These are phyloP conservation scores for Paraurostyla sp. DNA, from an alignment of 73 alveolate genomes.

Conservation along the genomic window DNA sequence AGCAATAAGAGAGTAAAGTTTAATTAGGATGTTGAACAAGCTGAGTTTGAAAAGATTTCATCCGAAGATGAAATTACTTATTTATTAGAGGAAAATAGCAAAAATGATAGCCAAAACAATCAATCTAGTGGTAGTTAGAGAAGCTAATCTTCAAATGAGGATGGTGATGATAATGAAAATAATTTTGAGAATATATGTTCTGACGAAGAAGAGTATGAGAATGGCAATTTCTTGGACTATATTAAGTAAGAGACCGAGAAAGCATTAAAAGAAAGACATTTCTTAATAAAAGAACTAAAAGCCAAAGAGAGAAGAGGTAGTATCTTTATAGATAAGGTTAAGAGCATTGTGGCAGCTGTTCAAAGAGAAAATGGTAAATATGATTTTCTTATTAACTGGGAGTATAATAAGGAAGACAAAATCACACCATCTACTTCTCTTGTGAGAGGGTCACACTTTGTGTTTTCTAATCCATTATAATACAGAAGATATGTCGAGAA, in stretches of 20 bases:
- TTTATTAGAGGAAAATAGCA: background rate
- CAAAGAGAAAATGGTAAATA: slow-evolving; percentile 34
- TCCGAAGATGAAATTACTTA: slow-evolving; percentile 16
- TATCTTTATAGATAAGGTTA: slow-evolving; percentile 58
- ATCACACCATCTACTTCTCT: slow-evolving; percentile 44
- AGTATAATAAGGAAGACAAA: slow-evolving; percentile 2
- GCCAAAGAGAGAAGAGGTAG: slow-evolving; percentile 57
- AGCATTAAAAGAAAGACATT: slow-evolving; percentile 47
- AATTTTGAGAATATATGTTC: slow-evolving; percentile 28
- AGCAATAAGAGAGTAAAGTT: slow-evolving; percentile 34
- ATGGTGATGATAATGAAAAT: background rate
- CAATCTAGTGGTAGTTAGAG: background rate
- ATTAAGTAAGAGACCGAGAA: slow-evolving; percentile 27
- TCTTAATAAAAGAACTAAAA: slow-evolving; percentile 31
- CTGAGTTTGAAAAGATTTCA: slow-evolving; percentile 39
- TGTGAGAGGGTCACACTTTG: slow-evolving; percentile 59
- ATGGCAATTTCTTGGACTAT: slow-evolving; percentile 19
- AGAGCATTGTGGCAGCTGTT: slow-evolving; percentile 48
- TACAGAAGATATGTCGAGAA: slow-evolving; percentile 47
- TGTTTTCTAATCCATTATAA: slow-evolving; percentile 55
- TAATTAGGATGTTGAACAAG: slow-evolving; percentile 8
- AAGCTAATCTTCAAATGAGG: background rate
- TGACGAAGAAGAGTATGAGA: slow-evolving; percentile 53
- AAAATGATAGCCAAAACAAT: background rate
- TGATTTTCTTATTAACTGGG: slow-evolving; percentile 52